Base-by-base conservation (phyloP, 768 basidiomycete genomes). In the Pleurotus giganteus region DNA sequence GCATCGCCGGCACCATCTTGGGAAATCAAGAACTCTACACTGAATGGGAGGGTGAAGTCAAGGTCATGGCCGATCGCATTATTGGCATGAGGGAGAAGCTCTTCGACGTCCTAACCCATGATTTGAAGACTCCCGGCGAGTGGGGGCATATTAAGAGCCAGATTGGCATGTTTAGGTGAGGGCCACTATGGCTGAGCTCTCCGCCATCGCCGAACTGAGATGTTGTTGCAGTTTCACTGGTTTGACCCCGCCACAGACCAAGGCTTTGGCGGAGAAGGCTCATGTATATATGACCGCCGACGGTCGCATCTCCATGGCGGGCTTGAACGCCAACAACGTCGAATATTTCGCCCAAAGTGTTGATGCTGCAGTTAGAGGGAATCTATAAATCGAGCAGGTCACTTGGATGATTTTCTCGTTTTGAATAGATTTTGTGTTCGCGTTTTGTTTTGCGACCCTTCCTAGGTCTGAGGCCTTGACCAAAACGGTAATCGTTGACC, bases 161-260 rank as follows among this genome's bases (percentile, higher is more conserved):
- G 69, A 95, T 94, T 58, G 96, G 96, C 70, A 96, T 98, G 94
- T 95, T 95, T 80, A 93, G 92, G 94, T 94, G 68, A 57, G 78
- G n/a, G 19, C 17, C 23, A 64, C 19, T 24, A 50, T 29, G 34
- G 28, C 56, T 26, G 41, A 31, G n/a, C 28, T 50, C 50, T 11
- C 27, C 55, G 50, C 24, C 44, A 47, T 12, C 37, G 17, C 8
- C 19, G 9, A 12, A 34, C 19, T 15, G n/a, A 54, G 31, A 34
- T 41, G 32, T 23, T 28, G 28, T 43, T 28, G 45, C 63, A 89
- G 91, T 71, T 95, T 92, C 76, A 96, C 93, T 43, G 94, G 94
- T 19, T 71, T 96, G 63, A 86, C 83, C 58, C 74, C 85, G 23
- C 76, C 79, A 4, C 94, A 97, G 61, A 90, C 90, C 60, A 88